Evolutionary conservation across 1,284 basidiomycete species (phyloP), one percentile per base, ranked within the genome.

Genomic region (Rhodotorula sp.): DNA sequence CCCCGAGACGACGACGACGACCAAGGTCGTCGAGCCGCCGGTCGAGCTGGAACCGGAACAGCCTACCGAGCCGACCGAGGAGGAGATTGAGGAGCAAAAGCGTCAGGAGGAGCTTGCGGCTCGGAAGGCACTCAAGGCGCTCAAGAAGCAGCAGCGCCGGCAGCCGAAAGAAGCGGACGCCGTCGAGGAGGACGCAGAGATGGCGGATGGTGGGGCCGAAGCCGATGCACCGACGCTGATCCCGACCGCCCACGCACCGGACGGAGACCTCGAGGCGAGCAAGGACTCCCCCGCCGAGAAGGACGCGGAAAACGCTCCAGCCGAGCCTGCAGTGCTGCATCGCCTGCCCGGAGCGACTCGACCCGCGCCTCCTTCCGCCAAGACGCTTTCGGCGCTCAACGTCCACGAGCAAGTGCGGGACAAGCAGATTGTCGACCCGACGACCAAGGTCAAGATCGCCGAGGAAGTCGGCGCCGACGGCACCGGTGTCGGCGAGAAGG

Each of bases 361-460:
- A 47, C 91, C 91, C 0, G 84, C 89, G 71, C 87, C 89, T 1
- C 91, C 91, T 1, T 89, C 88, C 39, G 87, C 87, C 74, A 83
- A 86, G 14, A 82, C 86, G 29, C 86, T 93, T 23, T 87, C 87
- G 7, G 83, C 89, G 47, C 91, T 93, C 81, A 91, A 91, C 52
- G 84, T 94, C 20, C 91, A 92, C 78, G 84, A 85, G 74, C 90
- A 89, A 23, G 83, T 93, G 10, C 82, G 90, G 39, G 86, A 87
- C 71, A 92, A 92, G 10, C 86, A 88, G 70, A 80, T 92, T 47
- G 85, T 95, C 31, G 85, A 90, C 70, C 87, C 91, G 46, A 78
- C 84, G 6, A 82, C 83, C 3, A 81, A 85, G 1, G 74, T 87
- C 5, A 79, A 84, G 31, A 82, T 93, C 39, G 83, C 84, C 3